Evolutionary conservation across 2,329 filamentous ascomycete species (phyloP).

Genomic region (Verticillium isaacii): DNA sequence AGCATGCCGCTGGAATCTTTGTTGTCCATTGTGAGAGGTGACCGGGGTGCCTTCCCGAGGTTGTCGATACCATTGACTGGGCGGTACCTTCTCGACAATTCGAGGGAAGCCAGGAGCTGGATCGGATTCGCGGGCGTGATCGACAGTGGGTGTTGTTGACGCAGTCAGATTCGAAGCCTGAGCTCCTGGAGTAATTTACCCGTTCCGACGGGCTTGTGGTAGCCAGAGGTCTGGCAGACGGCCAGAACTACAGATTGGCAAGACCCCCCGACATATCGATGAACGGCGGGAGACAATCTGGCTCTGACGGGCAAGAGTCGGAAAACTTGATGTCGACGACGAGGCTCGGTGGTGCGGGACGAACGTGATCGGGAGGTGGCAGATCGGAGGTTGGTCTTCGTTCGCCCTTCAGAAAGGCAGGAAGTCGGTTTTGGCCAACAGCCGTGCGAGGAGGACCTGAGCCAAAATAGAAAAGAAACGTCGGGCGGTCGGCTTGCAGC

Average conservation of each 20-base stretch:
- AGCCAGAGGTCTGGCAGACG: conserved; percentile 33
- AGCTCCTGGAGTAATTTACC: conserved; percentile 2
- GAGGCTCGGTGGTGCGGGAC: not conserved
- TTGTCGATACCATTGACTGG: conserved; percentile 26
- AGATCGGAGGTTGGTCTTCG: not conserved
- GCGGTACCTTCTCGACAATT: conserved; percentile 6
- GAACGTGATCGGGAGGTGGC: not conserved
- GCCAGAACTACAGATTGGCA: conserved; percentile 43
- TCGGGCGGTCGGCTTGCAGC: not conserved
- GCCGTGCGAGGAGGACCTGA: not conserved
- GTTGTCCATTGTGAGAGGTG: conserved; percentile 37
- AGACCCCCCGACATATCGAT: conserved; percentile 41
- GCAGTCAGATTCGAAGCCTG: not conserved
- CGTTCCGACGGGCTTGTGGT: conserved; percentile 1
- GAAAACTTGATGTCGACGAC: not conserved
- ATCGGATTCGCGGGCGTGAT: not conserved
- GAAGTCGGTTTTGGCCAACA: not conserved
- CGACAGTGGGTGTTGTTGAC: not conserved
- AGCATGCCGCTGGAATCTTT: conserved; percentile 32
- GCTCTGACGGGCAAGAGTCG: conserved; percentile 2
- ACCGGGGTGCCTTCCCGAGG: conserved; percentile 21
- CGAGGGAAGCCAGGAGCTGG: not conserved
- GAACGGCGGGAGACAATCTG: conserved; percentile 5
- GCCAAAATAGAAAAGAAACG: not conserved
- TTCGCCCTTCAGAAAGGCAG: not conserved